phyloP scores from a whole-genome alignment of 2,329 filamentous ascomycete genomes.

The Ophiostoma montium region DNA sequence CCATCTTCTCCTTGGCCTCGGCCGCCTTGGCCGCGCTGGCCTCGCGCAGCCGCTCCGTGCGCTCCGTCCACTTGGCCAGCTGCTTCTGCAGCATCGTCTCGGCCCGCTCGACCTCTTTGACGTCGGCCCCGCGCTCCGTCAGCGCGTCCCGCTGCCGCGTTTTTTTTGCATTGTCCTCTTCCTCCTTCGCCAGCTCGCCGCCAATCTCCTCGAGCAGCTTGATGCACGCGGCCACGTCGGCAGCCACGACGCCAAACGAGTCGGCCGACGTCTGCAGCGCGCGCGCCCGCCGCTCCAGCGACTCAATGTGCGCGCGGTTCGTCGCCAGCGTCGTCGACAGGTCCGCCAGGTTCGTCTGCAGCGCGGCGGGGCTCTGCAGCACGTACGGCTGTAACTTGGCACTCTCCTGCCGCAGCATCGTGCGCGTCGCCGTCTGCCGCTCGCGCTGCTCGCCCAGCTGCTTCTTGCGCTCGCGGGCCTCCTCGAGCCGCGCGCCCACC shows the following conservation, averaged over 20 bases:
- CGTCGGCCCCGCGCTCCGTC: slow-evolving; percentile 75
- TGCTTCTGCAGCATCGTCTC: slow-evolving; percentile 76
- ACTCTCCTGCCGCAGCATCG: slow-evolving; percentile 69
- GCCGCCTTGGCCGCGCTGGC: slow-evolving; percentile 70
- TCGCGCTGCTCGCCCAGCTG: slow-evolving; percentile 60
- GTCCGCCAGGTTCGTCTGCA: slow-evolving; percentile 72
- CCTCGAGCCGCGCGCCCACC: slow-evolving; percentile 69
- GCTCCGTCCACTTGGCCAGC: slow-evolving; percentile 69
- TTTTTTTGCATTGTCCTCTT: slow-evolving; percentile 73
- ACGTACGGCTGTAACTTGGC: slow-evolving; percentile 86
- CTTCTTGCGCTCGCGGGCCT: slow-evolving; percentile 66
- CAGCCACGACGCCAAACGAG: slow-evolving; percentile 69
- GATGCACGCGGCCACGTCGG: slow-evolving; percentile 77
- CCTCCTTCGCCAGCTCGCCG: slow-evolving; percentile 74
- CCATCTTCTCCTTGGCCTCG: slow-evolving; percentile 76
- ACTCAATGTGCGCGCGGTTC: slow-evolving; percentile 76
- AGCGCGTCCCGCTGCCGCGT: slow-evolving; percentile 74
- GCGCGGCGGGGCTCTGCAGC: slow-evolving; percentile 67
- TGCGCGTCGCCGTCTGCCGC: slow-evolving; percentile 53
- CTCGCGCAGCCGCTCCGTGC: slow-evolving; percentile 70
- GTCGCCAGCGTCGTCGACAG: slow-evolving; percentile 62
- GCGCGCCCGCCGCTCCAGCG: slow-evolving; percentile 72
- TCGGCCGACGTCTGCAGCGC: slow-evolving; percentile 86
- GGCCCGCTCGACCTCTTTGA: slow-evolving; percentile 79
- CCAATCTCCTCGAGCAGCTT: slow-evolving; percentile 81